phyloP scores from a whole-genome alignment of 2,329 filamentous ascomycete species.

The Oidium heveae region DNA sequence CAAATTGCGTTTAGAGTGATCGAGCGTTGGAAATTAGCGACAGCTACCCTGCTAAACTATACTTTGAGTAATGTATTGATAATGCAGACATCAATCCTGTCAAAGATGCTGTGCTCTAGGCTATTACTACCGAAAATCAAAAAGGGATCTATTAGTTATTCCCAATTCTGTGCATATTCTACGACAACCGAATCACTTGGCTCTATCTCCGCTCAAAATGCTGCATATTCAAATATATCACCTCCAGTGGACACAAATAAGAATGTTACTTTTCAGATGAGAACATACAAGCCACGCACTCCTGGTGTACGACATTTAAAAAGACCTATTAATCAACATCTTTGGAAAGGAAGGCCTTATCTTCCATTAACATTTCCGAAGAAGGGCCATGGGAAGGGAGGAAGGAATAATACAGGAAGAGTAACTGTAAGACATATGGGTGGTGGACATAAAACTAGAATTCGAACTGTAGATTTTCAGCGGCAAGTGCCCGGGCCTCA shows the following conservation, averaged over 20 bases:
- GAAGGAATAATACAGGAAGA: conserved; percentile 64
- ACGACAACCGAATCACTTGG: conserved; percentile 18
- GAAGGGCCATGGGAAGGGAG: conserved; percentile 79
- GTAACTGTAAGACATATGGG: conserved; percentile 81
- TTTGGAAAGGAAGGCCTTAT: conserved; percentile 81
- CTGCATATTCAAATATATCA: conserved; percentile 17
- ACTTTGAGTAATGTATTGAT: too few relatives aligned
- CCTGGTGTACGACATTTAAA: conserved; percentile 80
- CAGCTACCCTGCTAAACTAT: not conserved
- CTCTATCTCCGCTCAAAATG: conserved; percentile 14
- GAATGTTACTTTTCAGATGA: conserved; percentile 22
- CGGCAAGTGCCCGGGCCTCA: conserved; percentile 60
- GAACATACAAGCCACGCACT: conserved; percentile 81
- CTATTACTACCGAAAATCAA: too few relatives aligned
- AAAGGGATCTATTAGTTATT: not conserved
- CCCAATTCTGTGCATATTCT: conserved; percentile 20
- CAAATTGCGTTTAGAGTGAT: not conserved
- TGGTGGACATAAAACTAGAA: conserved; percentile 75
- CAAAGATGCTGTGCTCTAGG: too few relatives aligned
- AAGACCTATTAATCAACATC: conserved; percentile 80
- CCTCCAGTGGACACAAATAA: conserved; percentile 18
- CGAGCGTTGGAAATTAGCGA: not conserved
- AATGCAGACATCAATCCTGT: too few relatives aligned
- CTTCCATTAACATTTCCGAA: conserved; percentile 70
- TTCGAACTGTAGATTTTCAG: conserved; percentile 75